Conservation (phyloP, 176 grass and related monocot genomes). For the Oryza rufipogon region DNA sequence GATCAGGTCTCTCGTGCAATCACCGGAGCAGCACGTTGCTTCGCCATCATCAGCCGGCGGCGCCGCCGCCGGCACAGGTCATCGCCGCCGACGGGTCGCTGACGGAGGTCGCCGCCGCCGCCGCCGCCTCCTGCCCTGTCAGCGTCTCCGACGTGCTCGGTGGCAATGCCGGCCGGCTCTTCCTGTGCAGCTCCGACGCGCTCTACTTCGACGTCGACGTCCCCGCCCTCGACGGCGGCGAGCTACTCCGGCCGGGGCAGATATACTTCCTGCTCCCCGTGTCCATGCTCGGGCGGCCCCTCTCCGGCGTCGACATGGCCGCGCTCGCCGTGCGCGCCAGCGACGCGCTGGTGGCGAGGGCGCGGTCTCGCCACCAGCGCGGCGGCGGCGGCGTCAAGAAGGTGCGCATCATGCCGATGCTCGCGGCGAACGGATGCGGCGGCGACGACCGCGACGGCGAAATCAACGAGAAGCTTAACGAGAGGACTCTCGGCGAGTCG, state of each 20-base stretch:
- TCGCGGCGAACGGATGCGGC: background rate
- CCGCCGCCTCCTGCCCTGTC: background rate
- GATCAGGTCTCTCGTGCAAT: constrained; percentile 47
- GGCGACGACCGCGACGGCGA: background rate
- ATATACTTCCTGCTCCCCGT: constrained; percentile 68
- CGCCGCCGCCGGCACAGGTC: constrained; percentile 39
- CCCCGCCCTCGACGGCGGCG: constrained; percentile 30
- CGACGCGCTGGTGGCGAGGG: constrained; percentile 41
- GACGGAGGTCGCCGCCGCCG: constrained; percentile 32
- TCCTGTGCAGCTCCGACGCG: constrained; percentile 66
- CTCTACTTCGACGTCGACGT: constrained; percentile 67
- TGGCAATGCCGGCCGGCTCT: constrained; percentile 22
- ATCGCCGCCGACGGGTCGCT: constrained; percentile 66
- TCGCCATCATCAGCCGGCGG: background rate
- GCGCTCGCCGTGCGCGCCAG: constrained; percentile 64
- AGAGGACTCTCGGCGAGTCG: constrained; percentile 46
- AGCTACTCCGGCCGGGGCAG: constrained; percentile 55
- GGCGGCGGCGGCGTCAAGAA: constrained; percentile 18
- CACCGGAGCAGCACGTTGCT: constrained; percentile 45
- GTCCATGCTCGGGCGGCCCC: constrained; percentile 36
- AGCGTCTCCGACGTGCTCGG: constrained; percentile 45
- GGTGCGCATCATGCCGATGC: constrained; percentile 46
- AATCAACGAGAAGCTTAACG: constrained; percentile 58
- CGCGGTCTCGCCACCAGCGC: background rate
- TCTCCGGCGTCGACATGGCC: constrained; percentile 64